phyloP scores from a whole-genome alignment of 768 basidiomycete genomes.

The Mycena vulgaris region DNA sequence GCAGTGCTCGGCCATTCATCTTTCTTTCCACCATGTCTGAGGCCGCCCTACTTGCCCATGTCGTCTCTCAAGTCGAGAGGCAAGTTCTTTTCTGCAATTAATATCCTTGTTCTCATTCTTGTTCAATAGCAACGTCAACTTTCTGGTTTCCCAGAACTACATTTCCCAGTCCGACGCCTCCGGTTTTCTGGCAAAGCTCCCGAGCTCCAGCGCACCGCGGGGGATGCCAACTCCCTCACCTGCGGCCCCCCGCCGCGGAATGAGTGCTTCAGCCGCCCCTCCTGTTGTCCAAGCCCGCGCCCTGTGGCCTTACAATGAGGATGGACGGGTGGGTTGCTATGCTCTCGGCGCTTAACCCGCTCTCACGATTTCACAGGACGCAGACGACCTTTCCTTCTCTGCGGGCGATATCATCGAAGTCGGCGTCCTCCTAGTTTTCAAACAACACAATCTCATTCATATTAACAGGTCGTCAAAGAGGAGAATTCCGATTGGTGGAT shows the following conservation, averaged over 20 bases:
- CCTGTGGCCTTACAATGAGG: slow-evolving; percentile 78
- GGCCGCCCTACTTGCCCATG: slow-evolving; percentile 69
- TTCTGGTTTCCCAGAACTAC: slow-evolving; percentile 69
- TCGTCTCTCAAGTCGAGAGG: slow-evolving; percentile 69
- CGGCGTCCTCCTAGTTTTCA: too few relatives aligned
- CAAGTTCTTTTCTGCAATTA: background rate
- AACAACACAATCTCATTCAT: too few relatives aligned
- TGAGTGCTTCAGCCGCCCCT: slow-evolving; percentile 39
- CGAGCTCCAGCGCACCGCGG: slow-evolving; percentile 43
- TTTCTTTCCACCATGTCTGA: slow-evolving; percentile 34
- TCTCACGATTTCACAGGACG: slow-evolving; percentile 63
- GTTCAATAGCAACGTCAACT: slow-evolving; percentile 60
- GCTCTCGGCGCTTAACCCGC: background rate
- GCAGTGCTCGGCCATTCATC: background rate
- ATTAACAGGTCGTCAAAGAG: slow-evolving; percentile 80
- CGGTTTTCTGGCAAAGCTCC: slow-evolving; percentile 65
- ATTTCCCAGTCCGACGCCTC: slow-evolving; percentile 66
- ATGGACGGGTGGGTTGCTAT: slow-evolving; percentile 59
- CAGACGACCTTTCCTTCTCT: slow-evolving; percentile 84
- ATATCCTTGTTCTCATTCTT: background rate
- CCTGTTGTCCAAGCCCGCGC: slow-evolving; percentile 64
- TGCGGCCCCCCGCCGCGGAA: slow-evolving; percentile 27
- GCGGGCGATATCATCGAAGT: slow-evolving; percentile 86
- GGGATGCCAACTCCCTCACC: slow-evolving; percentile 32
- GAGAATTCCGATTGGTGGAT: slow-evolving; percentile 93